Base-by-base conservation (phyloP, 352 stramenopile species). In the Pelagophyceae sp. region DNA sequence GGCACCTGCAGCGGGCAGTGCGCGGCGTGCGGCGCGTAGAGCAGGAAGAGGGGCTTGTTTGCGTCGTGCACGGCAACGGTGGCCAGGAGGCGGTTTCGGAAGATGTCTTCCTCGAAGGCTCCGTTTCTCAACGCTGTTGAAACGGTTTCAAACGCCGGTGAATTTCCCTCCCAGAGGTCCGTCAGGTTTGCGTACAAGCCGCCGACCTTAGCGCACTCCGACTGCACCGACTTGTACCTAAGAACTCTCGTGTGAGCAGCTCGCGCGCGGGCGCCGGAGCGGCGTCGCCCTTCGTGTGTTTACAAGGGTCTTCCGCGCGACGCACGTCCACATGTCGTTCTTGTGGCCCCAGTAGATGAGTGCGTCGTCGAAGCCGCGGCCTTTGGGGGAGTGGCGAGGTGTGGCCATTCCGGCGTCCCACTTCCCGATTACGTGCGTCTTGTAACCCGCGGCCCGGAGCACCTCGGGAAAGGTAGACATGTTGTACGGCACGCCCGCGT, bases 401-500 rank as follows among this genome's bases (percentile, higher is more conserved):
- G 80, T 82, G 6, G 81, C 82, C 77, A 84, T 83, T 11, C 82
- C 82, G 0, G 82, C 78, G 50, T 86, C 79, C 82, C 80, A 85
- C 64, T 86, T 86, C 29, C 82, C 82, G 35, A 82, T 75, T 27
- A 77, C 71, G 63, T 78, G 51, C 25, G 81, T 86, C 27, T 25
- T 17, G 77, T 85, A 83, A 17, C 79, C 77, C 17, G 3, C 70
- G 0, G 32, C 54, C 27, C 60, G n/a, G 5, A 86, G 65, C 61
- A 65, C 33, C 27, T 82, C 82, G 29, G 76, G 79, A 23, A 83
- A 38, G 0, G 75, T 79, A 2, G 76, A 72, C 74, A 84, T 81
- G 37, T 77, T 77, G 3, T 77, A 70, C 58, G 80, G 78, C 38
- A 83, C 74, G 29, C 80, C 80, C n/a, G 64, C 40, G 31, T 27